These are phyloP conservation scores for Sarocladium kiliense DNA, from an alignment of 2,329 filamentous ascomycete genomes.

Conservation along the genomic window DNA sequence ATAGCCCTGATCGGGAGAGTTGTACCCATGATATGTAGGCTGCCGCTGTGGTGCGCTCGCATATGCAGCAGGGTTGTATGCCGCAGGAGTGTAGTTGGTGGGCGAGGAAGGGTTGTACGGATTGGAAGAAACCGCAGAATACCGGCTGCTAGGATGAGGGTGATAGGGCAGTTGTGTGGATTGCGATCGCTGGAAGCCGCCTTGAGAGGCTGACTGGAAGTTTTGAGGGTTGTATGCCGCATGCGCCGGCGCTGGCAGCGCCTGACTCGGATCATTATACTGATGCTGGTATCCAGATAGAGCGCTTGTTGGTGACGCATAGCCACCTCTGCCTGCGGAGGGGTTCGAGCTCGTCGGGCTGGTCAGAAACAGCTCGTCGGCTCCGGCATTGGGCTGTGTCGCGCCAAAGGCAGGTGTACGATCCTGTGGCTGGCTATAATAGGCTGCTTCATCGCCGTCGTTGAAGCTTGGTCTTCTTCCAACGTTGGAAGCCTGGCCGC, in stretches of 20 bases:
- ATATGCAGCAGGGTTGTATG: conserved; percentile 58
- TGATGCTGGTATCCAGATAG: conserved; percentile 48
- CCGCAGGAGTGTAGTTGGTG: conserved; percentile 45
- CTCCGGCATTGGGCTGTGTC: conserved; percentile 18
- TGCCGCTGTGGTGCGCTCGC: conserved; percentile 46
- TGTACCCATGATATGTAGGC: conserved; percentile 44
- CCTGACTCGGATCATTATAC: conserved; percentile 34
- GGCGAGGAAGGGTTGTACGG: conserved; percentile 20
- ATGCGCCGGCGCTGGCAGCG: conserved; percentile 40
- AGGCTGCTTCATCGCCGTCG: conserved; percentile 64
- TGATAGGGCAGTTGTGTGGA: conserved; percentile 48
- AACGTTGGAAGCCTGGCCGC: conserved; percentile 26
- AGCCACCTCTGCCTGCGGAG: conserved; percentile 19
- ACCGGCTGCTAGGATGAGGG: conserved; percentile 33
- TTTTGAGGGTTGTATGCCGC: conserved; percentile 66
- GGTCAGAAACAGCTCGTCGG: conserved; percentile 62
- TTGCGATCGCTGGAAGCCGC: conserved; percentile 36
- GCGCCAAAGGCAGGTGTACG: conserved; percentile 17
- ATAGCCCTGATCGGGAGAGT: conserved; percentile 38
- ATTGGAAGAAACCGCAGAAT: conserved; percentile 32
- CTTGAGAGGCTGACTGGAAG: conserved; percentile 34
- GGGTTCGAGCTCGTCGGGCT: conserved; percentile 32
- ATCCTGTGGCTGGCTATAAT: conserved; percentile 35
- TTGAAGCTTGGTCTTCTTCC: conserved; percentile 67
- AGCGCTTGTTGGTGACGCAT: conserved; percentile 40